phyloP scores from a whole-genome alignment of 768 basidiomycete genomes.

The Fomitopsis serialis region DNA sequence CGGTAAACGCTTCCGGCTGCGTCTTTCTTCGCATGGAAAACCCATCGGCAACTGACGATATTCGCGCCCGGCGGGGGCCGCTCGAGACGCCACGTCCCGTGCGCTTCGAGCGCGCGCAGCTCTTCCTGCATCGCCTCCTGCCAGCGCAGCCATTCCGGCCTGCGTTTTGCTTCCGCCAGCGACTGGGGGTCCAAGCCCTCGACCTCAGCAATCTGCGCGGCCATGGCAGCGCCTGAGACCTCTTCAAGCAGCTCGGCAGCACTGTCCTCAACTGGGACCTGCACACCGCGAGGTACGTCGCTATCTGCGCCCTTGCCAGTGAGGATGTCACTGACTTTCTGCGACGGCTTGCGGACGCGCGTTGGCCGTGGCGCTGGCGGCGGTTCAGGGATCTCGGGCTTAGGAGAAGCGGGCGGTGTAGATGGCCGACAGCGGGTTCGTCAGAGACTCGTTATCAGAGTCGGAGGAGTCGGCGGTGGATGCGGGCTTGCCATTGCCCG shows the following conservation, averaged over 20 bases:
- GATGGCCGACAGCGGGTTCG: no score
- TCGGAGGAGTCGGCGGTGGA: no score
- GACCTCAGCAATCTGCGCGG: not conserved
- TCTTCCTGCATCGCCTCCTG: constrained; percentile 7
- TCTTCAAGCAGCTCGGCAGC: not conserved
- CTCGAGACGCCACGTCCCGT: not conserved
- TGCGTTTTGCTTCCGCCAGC: not conserved
- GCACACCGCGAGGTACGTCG: not conserved
- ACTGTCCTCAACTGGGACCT: not conserved
- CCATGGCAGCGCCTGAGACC: not conserved
- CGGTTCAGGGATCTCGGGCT: not conserved
- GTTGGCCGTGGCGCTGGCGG: not conserved
- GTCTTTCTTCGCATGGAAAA: constrained; percentile 28
- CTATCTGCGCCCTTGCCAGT: not conserved
- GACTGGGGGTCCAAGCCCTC: constrained; percentile 6
- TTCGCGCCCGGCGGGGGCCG: constrained; percentile 10
- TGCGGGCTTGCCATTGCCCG: no score
- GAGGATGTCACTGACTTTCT: not conserved
- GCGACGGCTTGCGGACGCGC: constrained; percentile 1
- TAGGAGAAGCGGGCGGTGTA: no score
- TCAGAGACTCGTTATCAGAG: no score
- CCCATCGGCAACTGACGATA: constrained; percentile 26
- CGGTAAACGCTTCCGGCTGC: constrained; percentile 17
- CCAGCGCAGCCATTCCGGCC: constrained; percentile 6
- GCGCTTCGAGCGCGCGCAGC: not conserved